Evolutionary conservation across 2,329 filamentous ascomycete genomes (phyloP).

Genomic region (Calonectria ilicicola): DNA sequence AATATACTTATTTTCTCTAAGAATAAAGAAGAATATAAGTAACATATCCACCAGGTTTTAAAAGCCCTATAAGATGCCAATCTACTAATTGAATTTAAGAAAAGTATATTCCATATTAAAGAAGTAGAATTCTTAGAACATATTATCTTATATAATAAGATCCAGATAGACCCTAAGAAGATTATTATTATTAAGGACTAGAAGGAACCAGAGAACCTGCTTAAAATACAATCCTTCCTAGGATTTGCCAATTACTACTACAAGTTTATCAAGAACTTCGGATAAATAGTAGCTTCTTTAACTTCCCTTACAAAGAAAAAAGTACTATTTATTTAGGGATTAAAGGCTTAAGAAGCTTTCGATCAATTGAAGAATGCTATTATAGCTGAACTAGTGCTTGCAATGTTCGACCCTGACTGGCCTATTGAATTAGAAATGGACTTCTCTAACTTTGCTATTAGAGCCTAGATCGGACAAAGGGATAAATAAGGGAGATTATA

Average conservation of each 20-base stretch:
- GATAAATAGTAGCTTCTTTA: slow-evolving; percentile 1
- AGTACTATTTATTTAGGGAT: slow-evolving; percentile 32
- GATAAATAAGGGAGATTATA: too few species aligned
- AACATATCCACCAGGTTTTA: slow-evolving; percentile 27
- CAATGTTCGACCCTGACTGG: slow-evolving; percentile 20
- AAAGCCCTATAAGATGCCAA: slow-evolving; percentile 29
- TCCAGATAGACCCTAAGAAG: slow-evolving; percentile 29
- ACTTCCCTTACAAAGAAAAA: slow-evolving; percentile 23
- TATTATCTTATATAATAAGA: too few species aligned
- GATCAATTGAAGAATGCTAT: slow-evolving; percentile 14
- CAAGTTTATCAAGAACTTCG: slow-evolving; percentile 31
- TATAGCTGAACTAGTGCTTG: slow-evolving; percentile 10
- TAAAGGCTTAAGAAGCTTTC: slow-evolving; percentile 20
- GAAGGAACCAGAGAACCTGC: too few species aligned
- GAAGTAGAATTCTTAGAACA: too few species aligned
- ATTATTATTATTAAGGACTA: slow-evolving; percentile 20
- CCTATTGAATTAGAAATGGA: slow-evolving; percentile 27
- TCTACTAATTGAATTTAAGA: too few species aligned
- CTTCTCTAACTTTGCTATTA: slow-evolving; percentile 12
- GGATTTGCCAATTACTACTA: slow-evolving; percentile 33
- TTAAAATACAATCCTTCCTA: slow-evolving; percentile 32
- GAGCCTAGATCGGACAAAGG: too few species aligned
- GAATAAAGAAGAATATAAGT: slow-evolving; percentile 38
- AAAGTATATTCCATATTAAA: too few species aligned
- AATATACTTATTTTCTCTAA: too few species aligned